phyloP scores from a whole-genome alignment of 352 stramenopile species.

The Phytophthora lateralis region DNA sequence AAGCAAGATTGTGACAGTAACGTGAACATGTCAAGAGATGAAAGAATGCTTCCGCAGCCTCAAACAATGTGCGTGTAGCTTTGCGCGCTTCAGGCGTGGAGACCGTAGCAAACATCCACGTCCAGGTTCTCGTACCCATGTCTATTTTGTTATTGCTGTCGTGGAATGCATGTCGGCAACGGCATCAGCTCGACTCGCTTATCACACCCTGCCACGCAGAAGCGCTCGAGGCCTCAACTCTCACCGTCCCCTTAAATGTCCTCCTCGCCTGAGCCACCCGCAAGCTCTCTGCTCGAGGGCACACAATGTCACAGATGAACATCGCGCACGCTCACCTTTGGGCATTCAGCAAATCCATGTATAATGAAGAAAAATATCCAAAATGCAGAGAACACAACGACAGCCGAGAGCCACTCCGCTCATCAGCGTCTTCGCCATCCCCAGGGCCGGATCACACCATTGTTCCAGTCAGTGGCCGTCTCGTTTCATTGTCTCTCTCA shows the following conservation, averaged over 20 bases:
- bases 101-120: no score
- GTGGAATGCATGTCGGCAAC: conserved; percentile 29
- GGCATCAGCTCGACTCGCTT: conserved; percentile 24
- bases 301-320: conserved; percentile 26
- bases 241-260: conserved; percentile 26
- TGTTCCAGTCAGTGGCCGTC: conserved; percentile 23
- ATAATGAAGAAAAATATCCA: conserved; percentile 47
- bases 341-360: conserved; percentile 42
- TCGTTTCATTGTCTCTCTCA: conserved; percentile 45
- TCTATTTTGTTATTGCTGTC: conserved; percentile 46
- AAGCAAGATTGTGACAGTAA: not conserved
- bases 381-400: conserved; percentile 53
- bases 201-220: conserved; percentile 14
- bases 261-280: conserved; percentile 26
- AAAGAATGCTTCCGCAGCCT: conserved; percentile 17
- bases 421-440: conserved; percentile 27
- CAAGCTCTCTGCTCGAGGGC: conserved; percentile 32
- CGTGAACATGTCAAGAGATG: conserved; percentile 10
- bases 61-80: no score
- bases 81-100: no score
- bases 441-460: conserved; percentile 23
- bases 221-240: conserved; percentile 23
- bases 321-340: conserved; percentile 27
- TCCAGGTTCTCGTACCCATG: conserved; percentile 36
- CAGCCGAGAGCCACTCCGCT: conserved; percentile 18